phyloP scores from a whole-genome alignment of 306 rosid genomes.

The Casuarina glauca region DNA sequence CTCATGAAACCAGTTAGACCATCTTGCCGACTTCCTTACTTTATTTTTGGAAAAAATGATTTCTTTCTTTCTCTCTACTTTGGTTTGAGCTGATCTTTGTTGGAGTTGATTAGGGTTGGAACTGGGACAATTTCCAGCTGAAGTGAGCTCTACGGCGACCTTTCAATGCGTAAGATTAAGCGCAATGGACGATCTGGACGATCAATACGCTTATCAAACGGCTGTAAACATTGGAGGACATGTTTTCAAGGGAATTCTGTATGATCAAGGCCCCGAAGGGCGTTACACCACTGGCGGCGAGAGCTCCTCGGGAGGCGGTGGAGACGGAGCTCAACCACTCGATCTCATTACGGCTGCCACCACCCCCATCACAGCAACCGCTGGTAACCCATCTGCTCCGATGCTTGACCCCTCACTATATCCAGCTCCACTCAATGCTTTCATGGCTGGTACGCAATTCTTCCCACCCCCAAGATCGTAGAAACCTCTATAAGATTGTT shows the following conservation, averaged over 20 bases:
- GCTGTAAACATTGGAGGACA: constrained; percentile 94
- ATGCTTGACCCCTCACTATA: constrained; percentile 69
- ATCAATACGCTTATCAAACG: constrained; percentile 91
- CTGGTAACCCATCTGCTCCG: constrained; percentile 32
- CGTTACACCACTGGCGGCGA: constrained; percentile 52
- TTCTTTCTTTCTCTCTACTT: background rate
- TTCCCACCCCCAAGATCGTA: constrained; percentile 87
- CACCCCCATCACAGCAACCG: constrained; percentile 15
- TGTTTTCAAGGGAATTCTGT: constrained; percentile 90
- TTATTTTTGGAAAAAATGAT: no score
- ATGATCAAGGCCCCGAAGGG: constrained; percentile 74
- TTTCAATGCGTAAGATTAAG: constrained; percentile 90
- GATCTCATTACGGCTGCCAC: constrained; percentile 44
- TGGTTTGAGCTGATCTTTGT: background rate
- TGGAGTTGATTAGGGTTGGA: constrained; percentile 79
- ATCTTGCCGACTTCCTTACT: constrained; percentile 3
- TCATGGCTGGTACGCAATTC: constrained; percentile 96
- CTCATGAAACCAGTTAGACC: constrained; percentile 26
- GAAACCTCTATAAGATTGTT: constrained; percentile 8
- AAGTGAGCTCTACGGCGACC: constrained; percentile 77
- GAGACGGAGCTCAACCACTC: constrained; percentile 47
- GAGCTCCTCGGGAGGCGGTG: constrained; percentile 58
- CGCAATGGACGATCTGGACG: constrained; percentile 78
- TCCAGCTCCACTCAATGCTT: constrained; percentile 81
- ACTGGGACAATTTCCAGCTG: constrained; percentile 75